Conservation (phyloP, 1,284 basidiomycete genomes). For the Ustilago xerochloae region DNA sequence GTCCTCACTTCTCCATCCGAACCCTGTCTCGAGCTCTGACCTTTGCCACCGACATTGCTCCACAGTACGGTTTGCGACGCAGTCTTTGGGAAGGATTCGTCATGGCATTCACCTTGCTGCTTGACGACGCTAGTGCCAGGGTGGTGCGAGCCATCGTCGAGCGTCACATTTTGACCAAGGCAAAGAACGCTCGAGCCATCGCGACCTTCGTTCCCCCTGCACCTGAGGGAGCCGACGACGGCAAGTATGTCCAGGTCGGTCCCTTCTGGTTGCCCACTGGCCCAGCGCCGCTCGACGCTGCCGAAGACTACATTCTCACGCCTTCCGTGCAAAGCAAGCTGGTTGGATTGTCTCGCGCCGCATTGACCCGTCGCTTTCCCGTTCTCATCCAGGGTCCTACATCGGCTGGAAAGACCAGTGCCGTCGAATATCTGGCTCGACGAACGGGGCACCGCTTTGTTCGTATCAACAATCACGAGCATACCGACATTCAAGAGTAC, state of each 20-base stretch:
- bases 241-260: constrained; percentile 78
- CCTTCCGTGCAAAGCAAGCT: constrained; percentile 96
- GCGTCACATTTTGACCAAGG: constrained; percentile 82
- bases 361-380: constrained; percentile 88
- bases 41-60: constrained; percentile 86
- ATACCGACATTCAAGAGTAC: constrained; percentile 98
- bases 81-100: constrained; percentile 94
- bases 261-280: constrained; percentile 91
- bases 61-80: constrained; percentile 79
- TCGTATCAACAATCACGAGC: constrained; percentile 99
- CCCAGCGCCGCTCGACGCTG: constrained; percentile 72
- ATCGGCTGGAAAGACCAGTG: constrained; percentile 96
- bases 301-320: constrained; percentile 89
- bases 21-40: constrained; percentile 91
- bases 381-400: constrained; percentile 98
- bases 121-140: constrained; percentile 80
- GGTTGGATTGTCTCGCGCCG: constrained; percentile 88
- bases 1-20: constrained; percentile 98
- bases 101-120: constrained; percentile 97
- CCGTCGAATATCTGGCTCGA: constrained; percentile 93
- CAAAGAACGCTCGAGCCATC: constrained; percentile 75
- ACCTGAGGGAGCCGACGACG: constrained; percentile 38
- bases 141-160: constrained; percentile 79
- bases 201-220: constrained; percentile 56
- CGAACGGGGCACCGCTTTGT: constrained; percentile 95